phyloP scores from a whole-genome alignment of 164 flowering plant genomes.

The Cinnamomum chago region DNA sequence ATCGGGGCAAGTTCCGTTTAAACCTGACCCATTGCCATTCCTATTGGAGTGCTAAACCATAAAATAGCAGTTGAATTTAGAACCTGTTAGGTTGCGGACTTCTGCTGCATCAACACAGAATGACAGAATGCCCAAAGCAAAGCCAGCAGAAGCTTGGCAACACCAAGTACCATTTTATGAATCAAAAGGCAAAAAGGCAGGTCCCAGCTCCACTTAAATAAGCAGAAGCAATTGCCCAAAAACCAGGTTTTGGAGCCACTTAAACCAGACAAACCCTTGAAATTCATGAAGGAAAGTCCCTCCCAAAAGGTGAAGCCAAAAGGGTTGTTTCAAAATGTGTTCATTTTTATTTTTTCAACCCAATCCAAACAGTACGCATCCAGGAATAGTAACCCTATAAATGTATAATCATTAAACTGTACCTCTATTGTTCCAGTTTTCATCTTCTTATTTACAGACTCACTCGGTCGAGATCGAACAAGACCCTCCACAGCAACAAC shows the following conservation, averaged over 20 bases:
- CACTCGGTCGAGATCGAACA: slow-evolving; percentile 69
- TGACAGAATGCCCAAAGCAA: not conserved
- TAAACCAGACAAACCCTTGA: not conserved
- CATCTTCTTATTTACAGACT: slow-evolving; percentile 77
- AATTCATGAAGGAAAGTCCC: not conserved
- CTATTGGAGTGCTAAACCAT: too few relatives aligned
- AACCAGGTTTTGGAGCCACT: not conserved
- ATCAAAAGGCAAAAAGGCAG: not conserved
- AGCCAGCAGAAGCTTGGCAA: not conserved
- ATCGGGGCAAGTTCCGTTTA: too few relatives aligned
- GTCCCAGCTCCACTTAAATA: not conserved
- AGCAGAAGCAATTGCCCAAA: not conserved
- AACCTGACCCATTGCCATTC: too few relatives aligned
- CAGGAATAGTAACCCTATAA: not conserved
- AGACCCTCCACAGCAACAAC: slow-evolving; percentile 82
- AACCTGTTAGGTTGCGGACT: not conserved
- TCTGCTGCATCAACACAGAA: too few relatives aligned
- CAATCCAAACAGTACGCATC: not conserved
- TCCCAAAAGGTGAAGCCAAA: not conserved
- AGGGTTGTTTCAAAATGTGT: not conserved
- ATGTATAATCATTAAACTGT: not conserved
- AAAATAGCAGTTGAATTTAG: not conserved
- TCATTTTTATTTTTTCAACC: not conserved
- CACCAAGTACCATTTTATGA: not conserved
- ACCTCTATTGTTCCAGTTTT: slow-evolving; percentile 89